phyloP scores from a whole-genome alignment of 306 rosid species.

The Lathyrus oleraceus region DNA sequence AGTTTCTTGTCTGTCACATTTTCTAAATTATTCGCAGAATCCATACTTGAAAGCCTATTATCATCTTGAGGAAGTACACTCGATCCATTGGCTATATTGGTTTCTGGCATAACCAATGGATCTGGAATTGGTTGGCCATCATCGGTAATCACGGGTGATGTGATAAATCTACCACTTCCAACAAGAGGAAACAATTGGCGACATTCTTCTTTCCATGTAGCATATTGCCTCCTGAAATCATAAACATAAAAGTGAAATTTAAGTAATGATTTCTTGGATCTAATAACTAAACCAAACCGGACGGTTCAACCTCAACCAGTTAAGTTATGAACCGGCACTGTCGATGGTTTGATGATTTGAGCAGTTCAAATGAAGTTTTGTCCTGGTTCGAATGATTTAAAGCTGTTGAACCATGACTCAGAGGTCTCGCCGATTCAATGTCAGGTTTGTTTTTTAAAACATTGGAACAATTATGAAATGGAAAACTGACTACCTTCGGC shows the following conservation, averaged over 20 bases:
- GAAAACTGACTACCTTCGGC: slow-evolving; percentile 60
- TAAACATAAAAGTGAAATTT: slow-evolving; percentile 27
- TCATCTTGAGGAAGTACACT: slow-evolving; percentile 45
- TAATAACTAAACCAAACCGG: neutral
- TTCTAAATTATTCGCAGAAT: slow-evolving; percentile 42
- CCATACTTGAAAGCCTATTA: slow-evolving; percentile 34
- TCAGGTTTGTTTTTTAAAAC: neutral
- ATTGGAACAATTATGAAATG: neutral
- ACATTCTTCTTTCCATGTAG: slow-evolving; percentile 83
- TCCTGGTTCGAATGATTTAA: neutral
- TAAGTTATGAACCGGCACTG: neutral
- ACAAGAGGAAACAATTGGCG: slow-evolving; percentile 79
- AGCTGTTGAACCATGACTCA: neutral
- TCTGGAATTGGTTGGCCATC: slow-evolving; percentile 85
- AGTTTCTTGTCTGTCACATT: slow-evolving; percentile 64
- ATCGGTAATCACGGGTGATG: slow-evolving; percentile 81
- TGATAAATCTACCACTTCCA: slow-evolving; percentile 92
- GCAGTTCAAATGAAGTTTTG: neutral
- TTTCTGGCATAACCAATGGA: slow-evolving; percentile 71
- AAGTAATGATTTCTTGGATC: slow-evolving; percentile 16
- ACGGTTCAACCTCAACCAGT: neutral
- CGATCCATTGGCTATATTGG: slow-evolving; percentile 51
- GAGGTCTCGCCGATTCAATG: neutral
- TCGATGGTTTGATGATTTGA: neutral
- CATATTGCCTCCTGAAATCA: slow-evolving; percentile 71